Evolutionary conservation across 352 stramenopile genomes (phyloP), one percentile per base, ranked within the genome.

Genomic region (Globisporangium apiculatum): DNA sequence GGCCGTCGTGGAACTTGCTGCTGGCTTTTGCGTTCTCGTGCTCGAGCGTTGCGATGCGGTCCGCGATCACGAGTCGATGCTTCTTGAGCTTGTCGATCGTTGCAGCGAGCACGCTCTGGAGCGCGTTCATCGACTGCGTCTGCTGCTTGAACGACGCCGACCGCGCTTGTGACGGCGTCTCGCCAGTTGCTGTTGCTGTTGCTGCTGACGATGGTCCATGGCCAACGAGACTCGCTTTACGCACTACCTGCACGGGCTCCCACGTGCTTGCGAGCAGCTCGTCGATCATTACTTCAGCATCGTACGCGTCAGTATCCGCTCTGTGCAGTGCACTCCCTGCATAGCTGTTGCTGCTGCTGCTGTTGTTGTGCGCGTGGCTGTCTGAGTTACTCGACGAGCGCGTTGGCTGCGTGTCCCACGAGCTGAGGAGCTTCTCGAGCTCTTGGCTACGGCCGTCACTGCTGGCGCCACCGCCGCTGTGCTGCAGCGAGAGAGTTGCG

Each of bases 281-380:
- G 56, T 93, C 81, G 57, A 93, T 73, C 83, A 93, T 91, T 53
- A 67, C 68, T 50, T 91, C 83, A 6, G 75, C 75, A 37, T 86
- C 69, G 63, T 87, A 93, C 11, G 24, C 17, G 3, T 55, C 17
- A 14, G 38, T 24, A 24, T 24, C 18, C 18, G 18, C 18, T 24
- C 18, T 1, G 18, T 24, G 18, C 18, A 1, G 18, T 1, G 18
- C 18, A 24, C 18, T 24, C 18, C 18, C 18, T 24, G 18, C 1
- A 24, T 24, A 24, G 18, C 1, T 24, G 18, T 24, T 24, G 18
- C 1, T 24, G 18, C 18, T 31, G 24, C 24, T 31, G 24, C 2
- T 31, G 1, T 31, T 31, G 24, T 31, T 31, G 24, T 31, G 24
- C 24, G 3, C 24, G 24, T 31, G 24, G 24, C 24, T 31, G 24